Evolutionary conservation across 2,329 filamentous ascomycete genomes (phyloP).

Genomic region (Orbilia brochopaga): DNA sequence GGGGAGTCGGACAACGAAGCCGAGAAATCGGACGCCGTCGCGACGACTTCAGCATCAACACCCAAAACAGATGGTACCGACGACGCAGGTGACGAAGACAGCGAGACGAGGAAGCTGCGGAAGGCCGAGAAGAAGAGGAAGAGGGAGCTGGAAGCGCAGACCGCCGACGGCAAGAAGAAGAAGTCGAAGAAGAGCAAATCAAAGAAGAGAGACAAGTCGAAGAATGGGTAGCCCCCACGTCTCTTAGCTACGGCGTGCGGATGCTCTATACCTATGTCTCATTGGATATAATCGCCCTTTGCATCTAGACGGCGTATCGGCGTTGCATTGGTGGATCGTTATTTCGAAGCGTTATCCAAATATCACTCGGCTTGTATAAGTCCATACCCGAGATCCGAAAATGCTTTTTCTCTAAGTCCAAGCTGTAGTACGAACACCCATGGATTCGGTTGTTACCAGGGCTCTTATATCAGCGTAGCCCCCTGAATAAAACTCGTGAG

Average conservation of each 20-base stretch:
- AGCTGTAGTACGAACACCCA: too few species aligned
- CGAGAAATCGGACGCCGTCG: slow-evolving; percentile 39
- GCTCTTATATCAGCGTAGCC: too few species aligned
- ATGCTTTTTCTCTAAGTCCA: too few species aligned
- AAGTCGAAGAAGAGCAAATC: slow-evolving; percentile 54
- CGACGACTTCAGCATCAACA: slow-evolving; percentile 15
- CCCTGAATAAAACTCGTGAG: too few species aligned
- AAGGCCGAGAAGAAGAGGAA: slow-evolving; percentile 55
- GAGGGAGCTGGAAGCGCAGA: slow-evolving; percentile 54
- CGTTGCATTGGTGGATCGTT: not conserved
- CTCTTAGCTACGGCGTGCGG: too few species aligned
- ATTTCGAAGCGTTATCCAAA: slow-evolving; percentile 53
- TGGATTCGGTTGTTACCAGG: too few species aligned
- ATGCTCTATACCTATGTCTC: too few species aligned
- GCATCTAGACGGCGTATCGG: too few species aligned
- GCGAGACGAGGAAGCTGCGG: slow-evolving; percentile 47
- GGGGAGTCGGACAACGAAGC: slow-evolving; percentile 33
- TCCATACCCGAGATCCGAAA: too few species aligned
- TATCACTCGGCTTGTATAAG: too few species aligned
- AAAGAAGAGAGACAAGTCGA: slow-evolving; percentile 49
- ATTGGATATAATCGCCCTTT: too few species aligned
- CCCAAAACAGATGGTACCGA: slow-evolving; percentile 54
- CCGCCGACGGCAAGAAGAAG: slow-evolving; percentile 49
- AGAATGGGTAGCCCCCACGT: slow-evolving; percentile 25
- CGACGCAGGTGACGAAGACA: slow-evolving; percentile 55